Evolutionary conservation across 768 basidiomycete species (phyloP), one percentile per base, ranked within the genome.

Genomic region (Termitomyces sp.): DNA sequence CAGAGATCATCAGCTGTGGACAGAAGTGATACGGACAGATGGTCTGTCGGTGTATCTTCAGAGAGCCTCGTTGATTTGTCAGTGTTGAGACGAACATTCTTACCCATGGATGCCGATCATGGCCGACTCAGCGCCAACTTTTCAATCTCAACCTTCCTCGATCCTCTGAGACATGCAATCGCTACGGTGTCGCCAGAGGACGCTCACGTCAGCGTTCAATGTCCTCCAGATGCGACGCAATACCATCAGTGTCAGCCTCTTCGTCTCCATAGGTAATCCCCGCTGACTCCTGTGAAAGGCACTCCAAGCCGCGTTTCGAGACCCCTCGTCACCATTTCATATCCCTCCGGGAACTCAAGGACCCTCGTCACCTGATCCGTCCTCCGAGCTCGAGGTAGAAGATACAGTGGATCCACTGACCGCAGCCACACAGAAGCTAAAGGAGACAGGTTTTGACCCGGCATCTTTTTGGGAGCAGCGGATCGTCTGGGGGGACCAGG

Each of bases 401-500:
- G 59, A 55, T 20, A 16, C 47, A 37, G 50, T 60, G 53, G 64
- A 66, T 51, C 62, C 64, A 56, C 57, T 75, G 9, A 70, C 71
- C 34, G 73, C 78, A 48, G 87, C 81, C 1, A 71, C 71, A 33
- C 62, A 65, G 28, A 74, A 74, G 57, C 66, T 88, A 24, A 62
- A 68, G 12, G 60, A 28, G 66, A 75, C 61, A 18, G 86, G 87
- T 0, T 83, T 82, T 59, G 85, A 90, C 65, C 76, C 82, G 2
- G 62, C 68, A 28, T 87, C 86, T n/a, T 84, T 91, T 55, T 90
- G 85, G 85, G 86, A 90, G 65, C 89, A 91, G 65, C 73, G 72
- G 15, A 80, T 92, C n/a, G 83, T 78, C 0, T 91, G 89, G 89
- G 90, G 90, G 51, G 86, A 91, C 61, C 84, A 87, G 31, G 90